A percentile compares a stretch with the other conserved stretches of the same genome.
phyloP scores from a whole-genome alignment of 805 yeast genomes.

The Hanseniaspora pseudoguilliermondii region DNA sequence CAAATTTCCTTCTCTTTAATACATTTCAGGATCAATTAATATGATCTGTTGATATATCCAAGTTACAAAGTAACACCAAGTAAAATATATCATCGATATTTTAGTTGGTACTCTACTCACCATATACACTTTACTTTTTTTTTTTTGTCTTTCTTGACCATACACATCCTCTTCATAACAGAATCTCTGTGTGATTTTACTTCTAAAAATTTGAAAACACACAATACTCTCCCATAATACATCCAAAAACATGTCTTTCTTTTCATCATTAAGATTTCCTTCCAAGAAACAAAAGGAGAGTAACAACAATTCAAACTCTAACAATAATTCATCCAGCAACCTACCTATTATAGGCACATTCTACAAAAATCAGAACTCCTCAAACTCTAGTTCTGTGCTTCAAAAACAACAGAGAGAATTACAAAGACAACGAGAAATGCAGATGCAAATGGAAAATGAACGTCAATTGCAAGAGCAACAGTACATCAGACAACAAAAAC shows the following conservation, averaged over 20 bases:
- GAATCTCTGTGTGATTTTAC: too few relatives aligned
- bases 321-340: background rate
- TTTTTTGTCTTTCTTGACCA: too few relatives aligned
- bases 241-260: background rate
- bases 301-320: background rate
- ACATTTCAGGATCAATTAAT: too few relatives aligned
- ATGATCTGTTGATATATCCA: too few relatives aligned
- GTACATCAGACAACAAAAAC: background rate
- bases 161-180: too few relatives aligned
- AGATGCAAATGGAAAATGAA: background rate
- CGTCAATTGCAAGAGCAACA: conserved; percentile 13
- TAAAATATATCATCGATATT: too few relatives aligned
- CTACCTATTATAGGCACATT: conserved; percentile 5
- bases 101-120: too few relatives aligned
- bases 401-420: background rate
- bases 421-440: background rate
- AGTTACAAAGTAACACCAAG: too few relatives aligned
- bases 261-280: conserved; percentile 12
- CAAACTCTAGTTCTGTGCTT: background rate
- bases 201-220: too few relatives aligned
- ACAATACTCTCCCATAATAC: too few relatives aligned
- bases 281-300: conserved; percentile 10
- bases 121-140: too few relatives aligned
- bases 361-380: background rate
- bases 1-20: too few relatives aligned